A percentile compares a stretch with the other conserved stretches of the same genome.
Evolutionary conservation across 1,284 basidiomycete genomes (phyloP).

Genomic region (Vanrija sp.): DNA sequence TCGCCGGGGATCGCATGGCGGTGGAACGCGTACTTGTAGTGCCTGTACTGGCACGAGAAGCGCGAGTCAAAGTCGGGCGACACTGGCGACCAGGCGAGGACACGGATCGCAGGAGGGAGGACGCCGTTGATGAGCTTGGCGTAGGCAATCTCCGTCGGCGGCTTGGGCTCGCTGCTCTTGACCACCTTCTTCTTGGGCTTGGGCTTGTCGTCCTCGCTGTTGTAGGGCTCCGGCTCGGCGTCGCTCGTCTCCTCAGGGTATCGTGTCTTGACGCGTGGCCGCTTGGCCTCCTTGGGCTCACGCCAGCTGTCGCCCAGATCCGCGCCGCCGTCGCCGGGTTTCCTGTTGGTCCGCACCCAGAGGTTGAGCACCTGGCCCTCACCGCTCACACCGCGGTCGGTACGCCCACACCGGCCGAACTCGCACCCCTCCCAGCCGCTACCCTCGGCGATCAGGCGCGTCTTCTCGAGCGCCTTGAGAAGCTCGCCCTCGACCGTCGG

Average conservation of each 20-base stretch:
- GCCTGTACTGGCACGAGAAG: constrained; percentile 78
- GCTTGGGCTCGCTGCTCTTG: background rate
- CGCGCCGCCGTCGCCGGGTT: constrained; percentile 29
- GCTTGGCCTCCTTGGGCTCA: constrained; percentile 5
- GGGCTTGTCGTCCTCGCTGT: background rate
- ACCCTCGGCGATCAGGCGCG: constrained; percentile 67
- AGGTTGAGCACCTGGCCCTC: constrained; percentile 91
- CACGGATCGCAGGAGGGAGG: constrained; percentile 80
- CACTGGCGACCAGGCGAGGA: constrained; percentile 97
- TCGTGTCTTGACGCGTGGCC: background rate
- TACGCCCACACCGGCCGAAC: constrained; percentile 88
- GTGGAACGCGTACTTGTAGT: constrained; percentile 97
- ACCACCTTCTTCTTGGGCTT: constrained; percentile 6
- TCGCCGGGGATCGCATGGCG: constrained; percentile 35
- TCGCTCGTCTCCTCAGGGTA: background rate
- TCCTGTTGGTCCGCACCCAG: constrained; percentile 67
- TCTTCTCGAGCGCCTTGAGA: constrained; percentile 73
- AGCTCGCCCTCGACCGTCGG: constrained; percentile 89
- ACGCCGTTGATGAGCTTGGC: constrained; percentile 80
- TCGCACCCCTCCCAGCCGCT: constrained; percentile 78
- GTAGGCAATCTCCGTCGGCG: constrained; percentile 67
- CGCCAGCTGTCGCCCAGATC: constrained; percentile 28
- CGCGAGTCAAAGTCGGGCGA: constrained; percentile 74
- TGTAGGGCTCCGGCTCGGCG: background rate
- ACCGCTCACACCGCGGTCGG: constrained; percentile 90